Evolutionary conservation across 768 basidiomycete species (phyloP), one percentile per base, ranked within the genome.

Genomic region (Chiua virens): DNA sequence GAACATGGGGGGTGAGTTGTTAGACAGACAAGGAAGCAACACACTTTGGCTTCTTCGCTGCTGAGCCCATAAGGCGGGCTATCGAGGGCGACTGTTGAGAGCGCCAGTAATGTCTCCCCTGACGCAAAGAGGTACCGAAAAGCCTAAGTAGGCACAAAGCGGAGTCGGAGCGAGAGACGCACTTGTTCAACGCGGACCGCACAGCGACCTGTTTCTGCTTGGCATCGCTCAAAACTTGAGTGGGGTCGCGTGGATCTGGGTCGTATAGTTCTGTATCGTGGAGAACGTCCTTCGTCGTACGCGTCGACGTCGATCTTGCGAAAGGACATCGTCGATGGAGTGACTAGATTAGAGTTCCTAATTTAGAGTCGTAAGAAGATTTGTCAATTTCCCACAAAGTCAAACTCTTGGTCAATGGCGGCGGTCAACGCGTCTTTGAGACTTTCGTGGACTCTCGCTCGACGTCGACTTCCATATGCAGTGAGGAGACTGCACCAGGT

Each of bases 291-390:
- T n/a, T 98, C 96, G 66, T 98, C 96, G 73, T 85, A 92, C 36
- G 75, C 79, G 73, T 98, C 96, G 64, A 98, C 87, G 74, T 98
- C 87, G 72, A 97, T 92, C 72, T 94, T 95, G 61, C 95, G 79
- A 71, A 93, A 97, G 46, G 84, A 82, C 75, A 77, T 75, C 8
- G 42, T 56, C 7, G 3, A 2, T 4, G 2, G 4, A 23, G 8
- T 5, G 27, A 8, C 8, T 5, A 28, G 9, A 23, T 4, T 6
- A 23, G 6, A 23, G 23, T 23, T 23, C 27, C 27, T 27, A 8
- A 27, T 27, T 7, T 4, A 8, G 27, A 4, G 27, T 27, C 27
- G 9, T 27, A 27, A 7, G 27, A 27, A 8, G 27, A 30, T 30
- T 30, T 30, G 5, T 13, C 6, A 5, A 30, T 30, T 30, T 30